Percentiles rank a stretch among this genome's conserved stretches.
Evolutionary conservation across 1,139 yeast species (phyloP).

Genomic region (Kodamaea plutei): DNA sequence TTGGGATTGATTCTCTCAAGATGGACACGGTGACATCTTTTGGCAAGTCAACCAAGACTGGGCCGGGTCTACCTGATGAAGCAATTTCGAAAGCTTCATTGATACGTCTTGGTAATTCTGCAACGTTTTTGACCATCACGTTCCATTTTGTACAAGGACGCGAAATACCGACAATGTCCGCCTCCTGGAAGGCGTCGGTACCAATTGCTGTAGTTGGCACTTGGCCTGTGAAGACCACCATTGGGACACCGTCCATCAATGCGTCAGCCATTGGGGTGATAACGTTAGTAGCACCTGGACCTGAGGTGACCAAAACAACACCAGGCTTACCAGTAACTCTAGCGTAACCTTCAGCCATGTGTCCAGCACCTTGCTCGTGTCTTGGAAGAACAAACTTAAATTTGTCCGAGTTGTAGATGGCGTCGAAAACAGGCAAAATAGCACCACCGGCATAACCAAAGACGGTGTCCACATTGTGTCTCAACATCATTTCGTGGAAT

Average conservation of each 20-base stretch:
- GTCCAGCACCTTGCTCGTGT: conserved; percentile 99
- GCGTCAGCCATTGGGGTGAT: conserved; percentile 98
- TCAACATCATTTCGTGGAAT: conserved; percentile 97
- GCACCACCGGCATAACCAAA: conserved; percentile 99
- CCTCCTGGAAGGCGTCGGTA: conserved; percentile 98
- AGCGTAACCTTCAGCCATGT: conserved; percentile 99
- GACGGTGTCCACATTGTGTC: conserved; percentile 91
- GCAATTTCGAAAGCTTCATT: conserved; percentile 98
- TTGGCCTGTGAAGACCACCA: conserved; percentile 97
- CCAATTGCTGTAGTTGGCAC: conserved; percentile 95
- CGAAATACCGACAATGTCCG: conserved; percentile 94
- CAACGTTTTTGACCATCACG: conserved; percentile 93
- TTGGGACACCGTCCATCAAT: conserved; percentile 92
- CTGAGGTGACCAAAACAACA: conserved; percentile 94
- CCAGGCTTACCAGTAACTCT: conserved; percentile 97
- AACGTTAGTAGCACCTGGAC: conserved; percentile 98
- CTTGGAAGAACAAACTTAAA: conserved; percentile 90
- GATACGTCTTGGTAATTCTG: conserved; percentile 90
- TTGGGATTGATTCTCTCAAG: conserved; percentile 82
- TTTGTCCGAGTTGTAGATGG: conserved; percentile 85
- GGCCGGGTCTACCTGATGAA: conserved; percentile 95
- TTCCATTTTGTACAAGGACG: conserved; percentile 99
- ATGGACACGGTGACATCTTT: conserved; percentile 96
- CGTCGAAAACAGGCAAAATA: conserved; percentile 94
- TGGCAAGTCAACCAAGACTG: conserved; percentile 94